Conservation (phyloP, 2,329 filamentous ascomycete species). For the Colletotrichum salicis region DNA sequence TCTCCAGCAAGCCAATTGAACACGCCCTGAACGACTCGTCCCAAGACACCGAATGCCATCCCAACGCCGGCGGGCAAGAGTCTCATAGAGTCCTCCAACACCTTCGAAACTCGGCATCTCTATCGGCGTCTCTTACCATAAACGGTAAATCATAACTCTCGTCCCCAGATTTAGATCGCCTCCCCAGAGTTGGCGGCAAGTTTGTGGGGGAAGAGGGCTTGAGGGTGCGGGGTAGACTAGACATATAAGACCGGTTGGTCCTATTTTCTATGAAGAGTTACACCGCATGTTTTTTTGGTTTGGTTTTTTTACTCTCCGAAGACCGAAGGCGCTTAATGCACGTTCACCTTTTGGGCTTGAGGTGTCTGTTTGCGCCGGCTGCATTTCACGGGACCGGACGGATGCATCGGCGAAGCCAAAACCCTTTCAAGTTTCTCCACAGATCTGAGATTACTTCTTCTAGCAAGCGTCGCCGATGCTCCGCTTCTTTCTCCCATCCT, state of each 20-base stretch:
- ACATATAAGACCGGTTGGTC: constrained; percentile 22
- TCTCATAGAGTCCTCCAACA: constrained; percentile 3
- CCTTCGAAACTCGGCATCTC: constrained; percentile 15
- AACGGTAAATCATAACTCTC: background rate
- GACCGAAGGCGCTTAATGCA: constrained; percentile 4
- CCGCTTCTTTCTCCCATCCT: constrained; percentile 11
- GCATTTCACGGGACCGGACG: constrained; percentile 3
- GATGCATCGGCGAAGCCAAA: background rate
- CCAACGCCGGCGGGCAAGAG: constrained; percentile 18
- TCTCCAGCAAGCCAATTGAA: background rate
- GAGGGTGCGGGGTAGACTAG: constrained; percentile 9
- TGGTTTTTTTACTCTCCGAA: background rate
- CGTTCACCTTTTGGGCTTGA: background rate
- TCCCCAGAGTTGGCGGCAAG: background rate
- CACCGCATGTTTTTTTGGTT: background rate
- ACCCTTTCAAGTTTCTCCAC: background rate
- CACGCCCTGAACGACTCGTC: background rate
- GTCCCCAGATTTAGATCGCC: background rate
- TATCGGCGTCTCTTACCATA: constrained; percentile 6
- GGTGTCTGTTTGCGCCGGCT: background rate
- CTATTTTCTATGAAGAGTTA: constrained; percentile 1
- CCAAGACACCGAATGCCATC: constrained; percentile 16
- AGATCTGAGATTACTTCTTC: constrained; percentile 3
- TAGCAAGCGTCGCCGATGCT: constrained; percentile 23
- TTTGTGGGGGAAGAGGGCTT: constrained; percentile 4